phyloP scores from a whole-genome alignment of 2,329 filamentous ascomycete genomes.

The Penicillium janthinellum region DNA sequence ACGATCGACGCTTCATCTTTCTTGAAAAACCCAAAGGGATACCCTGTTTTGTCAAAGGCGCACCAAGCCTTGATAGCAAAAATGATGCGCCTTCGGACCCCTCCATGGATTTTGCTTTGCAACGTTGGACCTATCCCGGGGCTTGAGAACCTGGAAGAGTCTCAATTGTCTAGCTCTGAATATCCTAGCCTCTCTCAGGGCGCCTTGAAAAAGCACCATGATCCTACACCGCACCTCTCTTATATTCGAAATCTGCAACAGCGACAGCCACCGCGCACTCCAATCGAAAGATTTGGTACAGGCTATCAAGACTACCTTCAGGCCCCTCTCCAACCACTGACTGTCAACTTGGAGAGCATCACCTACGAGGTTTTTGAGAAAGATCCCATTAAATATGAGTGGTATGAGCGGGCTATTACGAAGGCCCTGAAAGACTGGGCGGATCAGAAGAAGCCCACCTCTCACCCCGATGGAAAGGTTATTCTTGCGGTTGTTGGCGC shows the following conservation, averaged over 20 bases:
- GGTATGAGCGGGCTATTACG: conserved; percentile 84
- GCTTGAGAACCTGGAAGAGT: conserved; percentile 35
- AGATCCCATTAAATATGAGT: conserved; percentile 95
- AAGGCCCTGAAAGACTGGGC: conserved; percentile 81
- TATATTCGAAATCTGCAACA: conserved; percentile 85
- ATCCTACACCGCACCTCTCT: conserved; percentile 67
- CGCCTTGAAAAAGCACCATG: conserved; percentile 54
- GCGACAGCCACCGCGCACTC: conserved; percentile 69
- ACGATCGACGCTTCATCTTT: conserved; percentile 57
- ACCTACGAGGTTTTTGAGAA: conserved; percentile 99
- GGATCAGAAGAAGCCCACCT: conserved; percentile 70
- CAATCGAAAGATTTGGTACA: conserved; percentile 67
- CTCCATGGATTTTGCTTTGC: conserved; percentile 63
- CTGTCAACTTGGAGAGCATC: conserved; percentile 93
- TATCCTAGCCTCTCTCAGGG: conserved; percentile 68
- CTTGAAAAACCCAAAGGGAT: conserved; percentile 60
- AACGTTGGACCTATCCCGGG: conserved; percentile 60
- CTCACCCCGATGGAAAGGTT: conserved; percentile 68
- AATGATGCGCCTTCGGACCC: conserved; percentile 58
- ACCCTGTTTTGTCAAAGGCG: conserved; percentile 59
- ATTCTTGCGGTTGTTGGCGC: conserved; percentile 92
- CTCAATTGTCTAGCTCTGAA: conserved; percentile 35
- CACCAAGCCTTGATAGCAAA: conserved; percentile 61
- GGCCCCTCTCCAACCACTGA: conserved; percentile 88
- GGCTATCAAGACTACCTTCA: conserved; percentile 94